Base-by-base conservation (phyloP, 1,284 basidiomycete genomes). In the Ustilago loliicola region DNA sequence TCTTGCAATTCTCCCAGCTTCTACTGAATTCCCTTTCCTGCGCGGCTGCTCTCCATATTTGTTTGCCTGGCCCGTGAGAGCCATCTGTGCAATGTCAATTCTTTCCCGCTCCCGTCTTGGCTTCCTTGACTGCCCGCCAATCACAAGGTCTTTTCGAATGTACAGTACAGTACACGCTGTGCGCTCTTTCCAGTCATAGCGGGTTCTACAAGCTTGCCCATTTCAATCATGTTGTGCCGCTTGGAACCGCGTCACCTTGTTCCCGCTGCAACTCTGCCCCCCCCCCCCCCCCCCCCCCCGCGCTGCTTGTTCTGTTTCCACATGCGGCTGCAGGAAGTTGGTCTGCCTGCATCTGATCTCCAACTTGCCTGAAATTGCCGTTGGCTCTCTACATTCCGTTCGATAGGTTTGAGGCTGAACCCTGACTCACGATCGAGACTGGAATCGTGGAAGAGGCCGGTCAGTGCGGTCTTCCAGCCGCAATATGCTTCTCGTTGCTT, bases 81-180 rank as follows among this genome's bases (percentile, higher is more conserved):
- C 32, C 23, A n/a, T 27, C 42, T 32, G 34, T 8, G 36, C 23
- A 36, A 10, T 29, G 38, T 47, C 55, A 45, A 45, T 47, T 27
- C 54, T 56, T 38, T 56, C 54, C 54, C 38, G 34, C 25, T 40
- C 54, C 54, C 30, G 21, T 54, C 52, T 34, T 36, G 36, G 36
- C 19, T 47, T 19, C 40, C 11, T 45, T 57, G 29, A 36, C 17
- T 32, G n/a, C 51, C 30, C 21, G 51, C 51, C 51, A 36, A 34
- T 53, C 51, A 53, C 48, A 25, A 27, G 25, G 13, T 30, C 48
- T 27, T 29, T 30, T 53, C n/a, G 30, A 17, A 11, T 7, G n/a
- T n/a, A n/a, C n/a, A n/a, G n/a, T n/a, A n/a, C n/a, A n/a, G n/a
- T n/a, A 29, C 4, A 17, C 29, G 45, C 45, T 23, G 13, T 17